Evolutionary conservation across 2,329 filamentous ascomycete species (phyloP), one percentile per base, ranked within the genome.

Genomic region (Diplocarpon mali): DNA sequence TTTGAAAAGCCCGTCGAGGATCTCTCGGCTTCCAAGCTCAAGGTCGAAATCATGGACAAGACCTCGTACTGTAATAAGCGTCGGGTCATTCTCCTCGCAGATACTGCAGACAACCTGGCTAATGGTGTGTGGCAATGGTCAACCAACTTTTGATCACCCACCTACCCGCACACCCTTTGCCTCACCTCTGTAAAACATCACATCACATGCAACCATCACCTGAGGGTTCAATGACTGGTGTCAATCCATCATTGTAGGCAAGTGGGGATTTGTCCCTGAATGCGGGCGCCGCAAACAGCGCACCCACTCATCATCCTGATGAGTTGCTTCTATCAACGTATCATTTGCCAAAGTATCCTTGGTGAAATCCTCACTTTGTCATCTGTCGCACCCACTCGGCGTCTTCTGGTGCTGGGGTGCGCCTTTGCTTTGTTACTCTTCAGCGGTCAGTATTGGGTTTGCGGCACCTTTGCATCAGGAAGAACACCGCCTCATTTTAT

Each of bases 11-110:
- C 89, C 0, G 86, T 90, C n/a, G 69, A 79, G 34, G 88, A 95
- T 57, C 70, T 98, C 14, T 77, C 86, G 3, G 78, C 83, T 37
- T 63, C 87, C n/a, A 95, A 95, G 65, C 71, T 95, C 48, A 96
- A 95, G 69, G 87, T 95, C 6, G 90, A 95, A 53, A 98, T 98
- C 60, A 85, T 98, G 79, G 90, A 98, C 65, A 96, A 95, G 73
- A 98, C 90, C 3, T 78, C 88, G 0, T 98, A 98, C 64, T 98
- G 93, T 69, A 95, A 85, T 64, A 90, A 92, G 65, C 76, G 92
- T 43, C 76, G 92, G 36, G 74, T 95, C 17, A 95, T 96, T 52
- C 64, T 98, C 9, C 71, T 98, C 15, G 86, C 88, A 44, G 87
- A 95, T 57, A 96, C 92, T 2, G 92, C 92, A 0, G 84, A 95